Percentiles rank a stretch among this genome's conserved stretches.
These are phyloP conservation scores for Metschnikowia cubensis DNA, from an alignment of 805 yeast genomes.

Conservation along the genomic window DNA sequence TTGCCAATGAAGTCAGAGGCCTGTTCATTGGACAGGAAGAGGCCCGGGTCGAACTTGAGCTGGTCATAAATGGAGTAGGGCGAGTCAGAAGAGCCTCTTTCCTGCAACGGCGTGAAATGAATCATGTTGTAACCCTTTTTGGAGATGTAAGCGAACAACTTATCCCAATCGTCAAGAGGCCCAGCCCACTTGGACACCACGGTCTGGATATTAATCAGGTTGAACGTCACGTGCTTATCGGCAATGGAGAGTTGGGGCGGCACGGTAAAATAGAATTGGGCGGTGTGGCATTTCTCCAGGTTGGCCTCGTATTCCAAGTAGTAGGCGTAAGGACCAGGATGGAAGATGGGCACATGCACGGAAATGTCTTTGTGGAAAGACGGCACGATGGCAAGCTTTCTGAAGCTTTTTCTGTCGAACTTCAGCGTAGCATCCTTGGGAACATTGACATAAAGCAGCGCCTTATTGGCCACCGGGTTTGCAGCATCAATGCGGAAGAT, in stretches of 20 bases:
- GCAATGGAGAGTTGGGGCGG: constrained; percentile 68
- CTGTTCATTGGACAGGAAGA: constrained; percentile 54
- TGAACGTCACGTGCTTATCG: constrained; percentile 59
- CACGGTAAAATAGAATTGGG: constrained; percentile 68
- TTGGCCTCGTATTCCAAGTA: constrained; percentile 53
- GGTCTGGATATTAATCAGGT: constrained; percentile 77
- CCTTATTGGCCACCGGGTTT: constrained; percentile 65
- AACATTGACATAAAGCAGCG: constrained; percentile 68
- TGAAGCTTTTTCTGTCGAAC: constrained; percentile 57
- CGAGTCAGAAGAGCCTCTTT: constrained; percentile 84
- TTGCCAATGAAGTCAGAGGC: constrained; percentile 48
- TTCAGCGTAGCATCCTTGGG: constrained; percentile 42
- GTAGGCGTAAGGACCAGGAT: constrained; percentile 79
- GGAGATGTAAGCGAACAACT: constrained; percentile 55
- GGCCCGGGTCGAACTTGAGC: constrained; percentile 62
- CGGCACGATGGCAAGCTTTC: constrained; percentile 47
- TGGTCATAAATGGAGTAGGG: constrained; percentile 93
- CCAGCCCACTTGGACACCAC: constrained; percentile 94
- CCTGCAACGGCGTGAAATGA: constrained; percentile 91
- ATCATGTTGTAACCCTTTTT: constrained; percentile 89
- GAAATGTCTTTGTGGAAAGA: constrained; percentile 61
- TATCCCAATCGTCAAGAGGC: constrained; percentile 59
- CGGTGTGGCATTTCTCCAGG: constrained; percentile 41
- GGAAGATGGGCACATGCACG: constrained; percentile 56
- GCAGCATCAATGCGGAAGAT: constrained; percentile 72